phyloP scores from a whole-genome alignment of 2,329 filamentous ascomycete genomes.

The Alternaria brassicicola region DNA sequence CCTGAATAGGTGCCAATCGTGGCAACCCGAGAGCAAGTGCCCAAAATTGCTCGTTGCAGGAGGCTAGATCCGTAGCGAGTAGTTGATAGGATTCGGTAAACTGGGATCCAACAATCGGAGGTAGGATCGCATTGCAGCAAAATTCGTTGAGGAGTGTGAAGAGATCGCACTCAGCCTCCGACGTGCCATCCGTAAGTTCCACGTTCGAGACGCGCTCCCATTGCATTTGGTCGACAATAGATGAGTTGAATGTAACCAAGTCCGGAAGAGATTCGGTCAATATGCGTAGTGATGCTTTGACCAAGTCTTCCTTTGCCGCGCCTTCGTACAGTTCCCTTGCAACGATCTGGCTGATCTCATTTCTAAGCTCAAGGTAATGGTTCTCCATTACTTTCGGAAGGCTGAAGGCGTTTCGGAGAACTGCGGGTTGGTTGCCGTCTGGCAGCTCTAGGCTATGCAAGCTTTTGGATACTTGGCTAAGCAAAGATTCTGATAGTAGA shows the following conservation, averaged over 20 bases:
- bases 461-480: slow-evolving; percentile 40
- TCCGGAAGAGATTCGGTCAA: slow-evolving; percentile 56
- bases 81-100: slow-evolving; percentile 55
- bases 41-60: slow-evolving; percentile 61
- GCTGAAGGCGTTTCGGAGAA: slow-evolving; percentile 39
- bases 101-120: slow-evolving; percentile 58
- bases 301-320: slow-evolving; percentile 51
- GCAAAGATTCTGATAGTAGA: slow-evolving; percentile 56
- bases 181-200: slow-evolving; percentile 49
- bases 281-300: slow-evolving; percentile 39
- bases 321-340: slow-evolving; percentile 57
- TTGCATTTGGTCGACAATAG: slow-evolving; percentile 64
- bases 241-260: slow-evolving; percentile 64
- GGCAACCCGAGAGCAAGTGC: slow-evolving; percentile 62
- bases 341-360: slow-evolving; percentile 40
- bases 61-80: slow-evolving; percentile 60
- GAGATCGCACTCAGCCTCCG: slow-evolving; percentile 55
- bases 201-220: slow-evolving; percentile 65
- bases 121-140: slow-evolving; percentile 58
- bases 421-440: slow-evolving; percentile 24
- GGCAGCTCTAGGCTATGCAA: slow-evolving; percentile 25
- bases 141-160: slow-evolving; percentile 62
- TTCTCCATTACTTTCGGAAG: slow-evolving; percentile 30
- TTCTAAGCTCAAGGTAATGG: slow-evolving; percentile 29
- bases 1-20: slow-evolving; percentile 61